These are phyloP conservation scores for Quercus suber DNA, from an alignment of 306 rosid species.

Conservation along the genomic window DNA sequence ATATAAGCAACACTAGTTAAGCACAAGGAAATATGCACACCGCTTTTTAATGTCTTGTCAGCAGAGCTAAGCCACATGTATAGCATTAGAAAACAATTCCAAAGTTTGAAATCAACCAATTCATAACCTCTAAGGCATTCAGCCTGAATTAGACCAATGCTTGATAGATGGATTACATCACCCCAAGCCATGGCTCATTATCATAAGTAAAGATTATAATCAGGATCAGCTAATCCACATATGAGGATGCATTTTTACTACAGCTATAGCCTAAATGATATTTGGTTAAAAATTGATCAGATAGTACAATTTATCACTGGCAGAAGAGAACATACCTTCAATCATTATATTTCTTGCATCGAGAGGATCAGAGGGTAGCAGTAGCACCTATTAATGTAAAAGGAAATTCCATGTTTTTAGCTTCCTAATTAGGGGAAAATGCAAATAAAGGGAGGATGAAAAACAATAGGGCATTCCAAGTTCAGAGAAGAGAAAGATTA, in stretches of 20 bases:
- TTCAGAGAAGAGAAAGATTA: slow-evolving; percentile 13
- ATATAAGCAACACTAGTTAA: not conserved
- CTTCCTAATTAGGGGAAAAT: slow-evolving; percentile 22
- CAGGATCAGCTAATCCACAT: not conserved
- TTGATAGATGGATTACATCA: not conserved
- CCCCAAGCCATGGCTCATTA: not conserved
- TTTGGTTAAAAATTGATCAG: not conserved
- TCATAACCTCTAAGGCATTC: not conserved
- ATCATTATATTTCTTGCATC: slow-evolving; percentile 96
- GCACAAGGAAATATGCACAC: not conserved
- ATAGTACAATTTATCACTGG: slow-evolving; percentile 1
- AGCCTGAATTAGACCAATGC: not conserved
- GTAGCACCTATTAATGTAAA: slow-evolving; percentile 45
- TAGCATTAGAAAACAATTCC: not conserved
- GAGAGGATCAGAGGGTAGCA: slow-evolving; percentile 93
- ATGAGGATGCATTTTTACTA: not conserved
- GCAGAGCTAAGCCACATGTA: not conserved
- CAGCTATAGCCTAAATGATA: not conserved
- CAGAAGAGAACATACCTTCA: slow-evolving; percentile 63
- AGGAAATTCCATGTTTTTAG: slow-evolving; percentile 8
- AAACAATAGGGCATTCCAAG: not conserved
- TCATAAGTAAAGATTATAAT: not conserved
- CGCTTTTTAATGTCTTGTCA: not conserved
- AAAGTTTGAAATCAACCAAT: not conserved
- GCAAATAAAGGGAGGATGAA: slow-evolving; percentile 3